Evolutionary conservation across 108 stramenopile genomes (phyloP).

Genomic region (Conticribra guillardii): DNA sequence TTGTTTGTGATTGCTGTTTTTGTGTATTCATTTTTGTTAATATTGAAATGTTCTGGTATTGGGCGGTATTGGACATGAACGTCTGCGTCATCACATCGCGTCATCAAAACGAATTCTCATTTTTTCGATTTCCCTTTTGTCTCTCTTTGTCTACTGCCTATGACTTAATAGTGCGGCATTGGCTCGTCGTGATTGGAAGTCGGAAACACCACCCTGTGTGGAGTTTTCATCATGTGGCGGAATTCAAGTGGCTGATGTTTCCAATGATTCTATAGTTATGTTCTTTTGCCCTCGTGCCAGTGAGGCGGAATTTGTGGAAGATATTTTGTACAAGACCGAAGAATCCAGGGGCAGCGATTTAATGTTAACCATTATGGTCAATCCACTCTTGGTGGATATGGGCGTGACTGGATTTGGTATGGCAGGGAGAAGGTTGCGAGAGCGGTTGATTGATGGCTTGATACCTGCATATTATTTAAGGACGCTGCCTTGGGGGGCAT

Average conservation of each 20-base stretch:
- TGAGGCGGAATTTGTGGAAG: constrained; percentile 74
- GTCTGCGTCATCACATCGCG: too few species aligned
- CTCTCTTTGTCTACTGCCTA: too few species aligned
- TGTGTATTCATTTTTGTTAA: too few species aligned
- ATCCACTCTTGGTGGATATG: constrained; percentile 94
- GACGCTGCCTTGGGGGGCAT: constrained; percentile 90
- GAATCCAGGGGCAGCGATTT: constrained; percentile 44
- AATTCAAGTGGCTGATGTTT: constrained; percentile 60
- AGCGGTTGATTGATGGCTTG: constrained; percentile 82
- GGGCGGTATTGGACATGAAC: too few species aligned
- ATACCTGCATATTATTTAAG: constrained; percentile 83
- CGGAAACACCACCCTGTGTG: constrained; percentile 74
- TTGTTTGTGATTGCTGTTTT: too few species aligned
- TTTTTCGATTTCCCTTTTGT: too few species aligned
- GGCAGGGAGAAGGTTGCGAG: constrained; percentile 88
- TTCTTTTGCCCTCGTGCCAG: constrained; percentile 87
- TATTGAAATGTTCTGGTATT: too few species aligned
- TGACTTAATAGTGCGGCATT: too few species aligned
- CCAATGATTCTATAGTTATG: constrained; percentile 60
- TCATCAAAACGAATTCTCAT: too few species aligned
- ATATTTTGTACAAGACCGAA: constrained; percentile 54
- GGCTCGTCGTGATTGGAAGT: constrained; percentile 86
- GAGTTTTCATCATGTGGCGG: constrained; percentile 76
- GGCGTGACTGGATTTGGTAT: constrained; percentile 95
- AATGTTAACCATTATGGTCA: constrained; percentile 84